Conservation (phyloP, 2,329 filamentous ascomycete genomes). For the Sclerotiophoma versabilis region DNA sequence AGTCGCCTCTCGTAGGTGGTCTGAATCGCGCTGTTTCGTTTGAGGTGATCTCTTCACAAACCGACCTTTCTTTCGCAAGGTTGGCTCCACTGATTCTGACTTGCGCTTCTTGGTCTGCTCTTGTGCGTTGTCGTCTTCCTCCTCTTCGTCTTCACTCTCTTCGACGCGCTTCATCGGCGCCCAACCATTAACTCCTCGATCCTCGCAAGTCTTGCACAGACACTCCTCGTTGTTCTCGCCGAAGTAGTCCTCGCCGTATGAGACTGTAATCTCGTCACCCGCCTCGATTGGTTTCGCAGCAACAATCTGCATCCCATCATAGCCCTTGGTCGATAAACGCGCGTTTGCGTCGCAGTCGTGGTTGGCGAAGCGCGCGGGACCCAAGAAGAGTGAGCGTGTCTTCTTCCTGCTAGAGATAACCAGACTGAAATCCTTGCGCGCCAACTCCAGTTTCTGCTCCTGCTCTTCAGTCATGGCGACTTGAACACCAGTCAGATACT, state of each 20-base stretch:
- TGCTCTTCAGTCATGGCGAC: slow-evolving; percentile 93
- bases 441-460: slow-evolving; percentile 78
- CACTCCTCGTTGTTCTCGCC: slow-evolving; percentile 95
- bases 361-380: slow-evolving; percentile 94
- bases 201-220: slow-evolving; percentile 87
- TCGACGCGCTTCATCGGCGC: slow-evolving; percentile 54
- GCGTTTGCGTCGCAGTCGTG: slow-evolving; percentile 97
- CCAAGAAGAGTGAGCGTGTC: slow-evolving; percentile 88
- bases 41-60: slow-evolving; percentile 22
- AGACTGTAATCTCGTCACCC: slow-evolving; percentile 96
- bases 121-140: slow-evolving; percentile 22
- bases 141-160: slow-evolving; percentile 45
- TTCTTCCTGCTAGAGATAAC: slow-evolving; percentile 94
- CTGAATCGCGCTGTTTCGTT: slow-evolving; percentile 18
- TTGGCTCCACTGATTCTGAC: slow-evolving; percentile 30
- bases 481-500: slow-evolving; percentile 89
- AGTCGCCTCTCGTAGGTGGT: slow-evolving; percentile 31
- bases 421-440: slow-evolving; percentile 94
- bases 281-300: slow-evolving; percentile 80
- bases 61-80: slow-evolving; percentile 18
- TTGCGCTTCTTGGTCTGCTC: slow-evolving; percentile 38
- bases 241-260: slow-evolving; percentile 95
- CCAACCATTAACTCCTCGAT: slow-evolving; percentile 81
- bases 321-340: slow-evolving; percentile 80
- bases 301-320: slow-evolving; percentile 88